Conservation (phyloP, 2,329 filamentous ascomycete genomes). For the Hypoxylon sp. region DNA sequence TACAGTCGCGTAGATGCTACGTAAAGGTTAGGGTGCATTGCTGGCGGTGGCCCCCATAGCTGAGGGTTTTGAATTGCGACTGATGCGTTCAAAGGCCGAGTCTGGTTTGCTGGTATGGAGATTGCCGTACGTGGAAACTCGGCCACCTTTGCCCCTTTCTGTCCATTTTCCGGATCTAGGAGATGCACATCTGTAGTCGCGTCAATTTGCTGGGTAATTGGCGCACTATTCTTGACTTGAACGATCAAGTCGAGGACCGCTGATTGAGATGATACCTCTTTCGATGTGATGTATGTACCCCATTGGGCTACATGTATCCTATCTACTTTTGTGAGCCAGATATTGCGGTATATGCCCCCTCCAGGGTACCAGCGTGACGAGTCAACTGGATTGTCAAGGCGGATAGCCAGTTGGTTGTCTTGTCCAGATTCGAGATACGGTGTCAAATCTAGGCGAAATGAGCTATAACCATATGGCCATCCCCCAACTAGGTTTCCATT, state of each 20-base stretch:
- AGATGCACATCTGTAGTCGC: slow-evolving; percentile 58
- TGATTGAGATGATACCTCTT: slow-evolving; percentile 58
- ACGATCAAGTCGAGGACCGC: slow-evolving; percentile 61
- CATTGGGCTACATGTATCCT: slow-evolving; percentile 62
- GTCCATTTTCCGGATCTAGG: slow-evolving; percentile 53
- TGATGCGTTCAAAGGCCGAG: slow-evolving; percentile 54
- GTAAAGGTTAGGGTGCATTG: slow-evolving; percentile 62
- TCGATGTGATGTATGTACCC: slow-evolving; percentile 64
- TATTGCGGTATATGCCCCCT: slow-evolving; percentile 66
- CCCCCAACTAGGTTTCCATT: slow-evolving; percentile 57
- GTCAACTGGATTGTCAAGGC: slow-evolving; percentile 63
- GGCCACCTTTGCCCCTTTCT: slow-evolving; percentile 50
- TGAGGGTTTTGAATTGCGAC: slow-evolving; percentile 55
- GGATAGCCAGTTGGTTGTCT: slow-evolving; percentile 65
- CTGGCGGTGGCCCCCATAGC: slow-evolving; percentile 63
- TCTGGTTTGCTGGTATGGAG: slow-evolving; percentile 51
- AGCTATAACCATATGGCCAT: slow-evolving; percentile 58
- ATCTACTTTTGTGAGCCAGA: slow-evolving; percentile 65
- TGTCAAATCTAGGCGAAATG: slow-evolving; percentile 43
- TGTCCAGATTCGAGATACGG: slow-evolving; percentile 36
- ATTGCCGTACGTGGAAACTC: slow-evolving; percentile 51
- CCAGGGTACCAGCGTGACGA: slow-evolving; percentile 68
- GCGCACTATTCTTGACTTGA: slow-evolving; percentile 60
- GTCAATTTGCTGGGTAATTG: slow-evolving; percentile 51
- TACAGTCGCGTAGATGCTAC: slow-evolving; percentile 59